phyloP scores from a whole-genome alignment of 305 asterid species.

The Fraxinus sp. region DNA sequence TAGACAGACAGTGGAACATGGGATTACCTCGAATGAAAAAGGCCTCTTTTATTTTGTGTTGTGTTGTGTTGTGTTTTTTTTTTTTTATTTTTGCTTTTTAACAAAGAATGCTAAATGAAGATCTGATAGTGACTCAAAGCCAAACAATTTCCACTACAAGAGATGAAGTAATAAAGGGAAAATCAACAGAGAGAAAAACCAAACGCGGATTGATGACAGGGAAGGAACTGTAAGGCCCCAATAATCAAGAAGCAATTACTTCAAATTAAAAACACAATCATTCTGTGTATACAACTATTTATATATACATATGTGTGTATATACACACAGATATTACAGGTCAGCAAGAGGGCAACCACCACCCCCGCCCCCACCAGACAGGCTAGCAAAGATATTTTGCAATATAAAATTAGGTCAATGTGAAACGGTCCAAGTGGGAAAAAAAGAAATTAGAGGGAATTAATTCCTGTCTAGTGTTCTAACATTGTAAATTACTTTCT shows the following conservation, averaged over 20 bases:
- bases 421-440: conserved; percentile 16
- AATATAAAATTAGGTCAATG: not conserved
- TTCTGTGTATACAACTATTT: conserved; percentile 8
- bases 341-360: conserved; percentile 17
- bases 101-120: conserved; percentile 48
- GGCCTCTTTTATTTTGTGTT: conserved; percentile 23
- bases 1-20: conserved; percentile 5
- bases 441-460: not conserved
- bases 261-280: conserved; percentile 33
- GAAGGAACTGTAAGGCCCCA: conserved; percentile 61
- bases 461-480: not conserved
- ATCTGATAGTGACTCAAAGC: conserved; percentile 63
- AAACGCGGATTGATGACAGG: conserved; percentile 80
- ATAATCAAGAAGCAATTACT: conserved; percentile 36
- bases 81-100: not conserved
- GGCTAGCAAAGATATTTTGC: conserved; percentile 39
- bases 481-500: not conserved
- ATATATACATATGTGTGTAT: not conserved
- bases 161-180: conserved; percentile 26
- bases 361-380: conserved; percentile 13
- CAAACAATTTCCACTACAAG: conserved; percentile 27
- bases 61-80: not conserved
- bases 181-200: conserved; percentile 34
- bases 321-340: conserved; percentile 20
- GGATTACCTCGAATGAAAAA: conserved; percentile 34